Base-by-base conservation (phyloP, 2,329 filamentous ascomycete genomes). In the Huntiella moniliformis region DNA sequence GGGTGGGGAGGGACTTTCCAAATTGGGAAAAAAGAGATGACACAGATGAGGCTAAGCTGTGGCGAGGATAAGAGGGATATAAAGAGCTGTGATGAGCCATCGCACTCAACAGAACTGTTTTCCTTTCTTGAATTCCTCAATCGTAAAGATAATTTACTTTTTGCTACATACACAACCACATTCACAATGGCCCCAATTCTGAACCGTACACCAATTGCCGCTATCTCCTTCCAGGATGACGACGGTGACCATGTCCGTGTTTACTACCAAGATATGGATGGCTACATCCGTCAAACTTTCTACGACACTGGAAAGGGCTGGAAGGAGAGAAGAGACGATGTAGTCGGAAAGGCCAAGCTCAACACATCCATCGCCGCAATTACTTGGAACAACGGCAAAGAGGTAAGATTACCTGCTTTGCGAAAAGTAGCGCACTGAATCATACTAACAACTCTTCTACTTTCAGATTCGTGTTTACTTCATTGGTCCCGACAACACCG, bases 341-440 rank as follows among this genome's bases (percentile, higher is more conserved):
- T 40, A 13, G 40, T 49, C 17, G 47, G 47, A 43, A 42, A 49
- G 44, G 47, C 47, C 4, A 49, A 49, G 36, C 39, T 49, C 6
- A 49, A 49, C 40, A 49, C 47, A 5, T 44, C 44, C 44, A 49
- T 49, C 32, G 47, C 47, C 4, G 47, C 47, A 4, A 46, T 49
- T n/a, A 49, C 47, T 15, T 49, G 47, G 47, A 49, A 49, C 44
- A 49, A 49, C 39, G 47, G 47, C 28, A 49, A 49, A 17, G 47
- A 49, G 40, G 47, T 49, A 32, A 17, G 22, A 8, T 28, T 2
- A 28, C 6, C 13, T 34, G 1, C 11, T 15, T 3, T 42, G n/a
- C 11, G 15, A 4, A 4, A 11, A 34, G 22, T 4, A 17, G 15
- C 15, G 13, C 10, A 15, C 15, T 16, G 6, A 13, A 16, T 28